These are phyloP conservation scores for Claviceps maximensis DNA, from an alignment of 2,329 filamentous ascomycete species.

Conservation along the genomic window DNA sequence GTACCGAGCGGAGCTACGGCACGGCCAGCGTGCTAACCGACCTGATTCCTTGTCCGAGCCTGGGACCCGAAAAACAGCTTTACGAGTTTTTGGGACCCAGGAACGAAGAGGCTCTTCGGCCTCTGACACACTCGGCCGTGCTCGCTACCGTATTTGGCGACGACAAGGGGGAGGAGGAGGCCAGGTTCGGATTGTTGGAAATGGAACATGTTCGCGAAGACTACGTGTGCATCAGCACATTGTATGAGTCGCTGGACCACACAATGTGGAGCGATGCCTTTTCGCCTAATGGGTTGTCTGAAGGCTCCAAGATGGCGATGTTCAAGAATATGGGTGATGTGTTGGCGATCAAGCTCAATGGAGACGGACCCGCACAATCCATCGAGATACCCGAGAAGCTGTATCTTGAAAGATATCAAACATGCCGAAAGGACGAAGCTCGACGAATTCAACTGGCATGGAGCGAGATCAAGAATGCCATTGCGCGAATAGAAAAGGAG, in stretches of 20 bases:
- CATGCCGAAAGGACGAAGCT: slow-evolving; percentile 30
- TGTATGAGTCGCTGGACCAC: slow-evolving; percentile 36
- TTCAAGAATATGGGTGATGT: slow-evolving; percentile 36
- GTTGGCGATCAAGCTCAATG: slow-evolving; percentile 32
- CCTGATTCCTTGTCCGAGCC: slow-evolving; percentile 19
- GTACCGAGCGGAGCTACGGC: slow-evolving; percentile 46
- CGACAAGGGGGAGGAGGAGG: slow-evolving; percentile 20
- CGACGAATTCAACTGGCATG: slow-evolving; percentile 28
- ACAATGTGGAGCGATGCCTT: slow-evolving; percentile 34
- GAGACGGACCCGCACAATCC: slow-evolving; percentile 26
- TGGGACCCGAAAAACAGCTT: slow-evolving; percentile 28
- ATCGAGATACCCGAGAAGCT: slow-evolving; percentile 38
- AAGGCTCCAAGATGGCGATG: slow-evolving; percentile 27
- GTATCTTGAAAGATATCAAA: slow-evolving; percentile 41
- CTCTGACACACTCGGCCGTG: slow-evolving; percentile 21
- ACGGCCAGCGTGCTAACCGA: slow-evolving; percentile 35
- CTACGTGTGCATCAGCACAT: slow-evolving; percentile 25
- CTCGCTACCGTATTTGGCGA: slow-evolving; percentile 18
- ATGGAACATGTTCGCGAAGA: slow-evolving; percentile 23
- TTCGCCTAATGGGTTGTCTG: slow-evolving; percentile 20
- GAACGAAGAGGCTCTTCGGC: slow-evolving; percentile 13
- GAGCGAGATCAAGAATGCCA: slow-evolving; percentile 19
- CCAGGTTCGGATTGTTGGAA: slow-evolving; percentile 29
- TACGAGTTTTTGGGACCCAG: slow-evolving; percentile 28
- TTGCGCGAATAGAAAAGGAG: slow-evolving; percentile 12